phyloP scores from a whole-genome alignment of 1,139 yeast genomes.

The Saccharomyces hybrid region DNA sequence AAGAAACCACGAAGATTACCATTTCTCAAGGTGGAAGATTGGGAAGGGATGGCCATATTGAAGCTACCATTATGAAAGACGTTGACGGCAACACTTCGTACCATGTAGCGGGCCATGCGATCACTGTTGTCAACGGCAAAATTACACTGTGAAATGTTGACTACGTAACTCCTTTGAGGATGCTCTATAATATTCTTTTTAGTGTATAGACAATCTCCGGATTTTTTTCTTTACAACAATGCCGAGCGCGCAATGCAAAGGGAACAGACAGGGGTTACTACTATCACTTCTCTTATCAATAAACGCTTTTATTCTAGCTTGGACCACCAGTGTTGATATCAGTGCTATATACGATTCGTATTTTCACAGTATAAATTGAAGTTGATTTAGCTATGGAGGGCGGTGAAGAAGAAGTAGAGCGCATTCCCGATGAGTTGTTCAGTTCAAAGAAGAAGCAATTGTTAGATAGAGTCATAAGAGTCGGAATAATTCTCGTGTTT shows the following conservation, averaged over 20 bases:
- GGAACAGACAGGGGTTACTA: no score
- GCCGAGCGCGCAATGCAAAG: no score
- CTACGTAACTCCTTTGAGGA: not conserved
- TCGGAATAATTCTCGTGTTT: slow-evolving; percentile 16
- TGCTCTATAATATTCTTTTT: no score
- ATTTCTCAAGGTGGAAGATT: slow-evolving; percentile 36
- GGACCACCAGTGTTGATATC: no score
- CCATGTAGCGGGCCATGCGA: slow-evolving; percentile 33
- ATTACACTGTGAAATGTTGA: slow-evolving; percentile 7
- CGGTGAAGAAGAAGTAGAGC: slow-evolving; percentile 9
- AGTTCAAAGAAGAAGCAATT: slow-evolving; percentile 5
- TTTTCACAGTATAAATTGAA: not conserved
- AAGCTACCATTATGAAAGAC: slow-evolving; percentile 20
- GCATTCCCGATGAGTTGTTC: slow-evolving; percentile 13
- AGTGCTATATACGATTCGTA: not conserved
- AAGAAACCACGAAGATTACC: slow-evolving; percentile 15
- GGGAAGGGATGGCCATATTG: slow-evolving; percentile 33
- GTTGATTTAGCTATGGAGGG: not conserved
- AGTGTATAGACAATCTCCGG: not conserved
- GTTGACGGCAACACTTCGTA: slow-evolving; percentile 12
- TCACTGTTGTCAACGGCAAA: slow-evolving; percentile 33
- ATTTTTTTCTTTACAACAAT: not conserved
- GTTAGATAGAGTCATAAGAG: slow-evolving; percentile 10
- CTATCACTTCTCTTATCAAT: no score
- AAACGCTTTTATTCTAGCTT: no score